phyloP scores from a whole-genome alignment of 441 rosid genomes.

The Gossypium davidsonii region DNA sequence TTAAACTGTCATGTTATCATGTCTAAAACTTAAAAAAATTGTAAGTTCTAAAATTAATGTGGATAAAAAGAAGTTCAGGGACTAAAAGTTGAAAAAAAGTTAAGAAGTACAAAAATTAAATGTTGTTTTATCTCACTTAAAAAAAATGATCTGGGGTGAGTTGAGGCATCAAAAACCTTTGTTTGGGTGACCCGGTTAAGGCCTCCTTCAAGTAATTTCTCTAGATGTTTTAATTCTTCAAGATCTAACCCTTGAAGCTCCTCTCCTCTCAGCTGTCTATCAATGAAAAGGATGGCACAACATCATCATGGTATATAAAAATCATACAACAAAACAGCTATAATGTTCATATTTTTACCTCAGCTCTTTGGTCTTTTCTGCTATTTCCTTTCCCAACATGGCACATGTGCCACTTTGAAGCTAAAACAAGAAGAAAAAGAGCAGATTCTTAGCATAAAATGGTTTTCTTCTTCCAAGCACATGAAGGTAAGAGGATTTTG shows the following conservation, averaged over 20 bases:
- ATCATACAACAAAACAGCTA: neutral
- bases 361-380: conserved; percentile 28
- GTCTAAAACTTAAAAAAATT: no score
- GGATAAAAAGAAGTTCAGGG: no score
- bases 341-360: conserved; percentile 23
- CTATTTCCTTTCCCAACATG: conserved; percentile 28
- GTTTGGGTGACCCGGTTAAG: conserved; percentile 21
- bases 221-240: conserved; percentile 22
- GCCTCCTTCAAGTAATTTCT: conserved; percentile 23
- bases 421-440: conserved; percentile 15
- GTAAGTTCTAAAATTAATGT: no score
- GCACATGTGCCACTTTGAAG: conserved; percentile 18
- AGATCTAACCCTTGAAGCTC: conserved; percentile 29
- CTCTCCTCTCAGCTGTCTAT: conserved; percentile 36
- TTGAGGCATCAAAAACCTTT: conserved; percentile 23
- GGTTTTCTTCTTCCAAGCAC: neutral
- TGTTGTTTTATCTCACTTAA: no score
- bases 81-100: no score
- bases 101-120: no score
- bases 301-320: neutral
- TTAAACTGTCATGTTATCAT: no score
- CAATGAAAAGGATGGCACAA: neutral
- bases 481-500: neutral
- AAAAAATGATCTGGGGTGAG: neutral
- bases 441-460: neutral